Evolutionary conservation across 768 basidiomycete genomes (phyloP), one percentile per base, ranked within the genome.

Genomic region (Tricholoma furcatifolium): DNA sequence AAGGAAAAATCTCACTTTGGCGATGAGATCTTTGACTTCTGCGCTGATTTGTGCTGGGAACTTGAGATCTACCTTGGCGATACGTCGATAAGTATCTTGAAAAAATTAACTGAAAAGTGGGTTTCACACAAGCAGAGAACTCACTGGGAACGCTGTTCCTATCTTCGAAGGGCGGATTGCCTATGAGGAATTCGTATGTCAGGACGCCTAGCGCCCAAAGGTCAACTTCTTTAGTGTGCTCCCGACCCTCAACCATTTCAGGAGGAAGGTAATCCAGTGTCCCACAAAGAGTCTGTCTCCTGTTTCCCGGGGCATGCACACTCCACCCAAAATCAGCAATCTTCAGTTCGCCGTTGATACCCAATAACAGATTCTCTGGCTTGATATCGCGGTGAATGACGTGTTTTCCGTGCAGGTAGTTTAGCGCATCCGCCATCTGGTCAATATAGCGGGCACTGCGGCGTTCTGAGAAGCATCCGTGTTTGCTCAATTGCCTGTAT

Each of bases 321-420:
- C 88, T 93, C 96, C 97, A 99, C 9, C 97, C 97, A 69, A 98
- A 98, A 70, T 98, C 96, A 3, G 87, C 97, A 56, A 99, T 96
- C 78, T 99, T 98, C 62, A 99, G 76, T 67, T 98, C 96, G 36
- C 96, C 96, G 60, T 94, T 93, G 62, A 98, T 82, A 10, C 95
- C 95, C 11, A 98, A 75, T 30, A 99, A 79, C 44, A 99, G 71
- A 68, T 99, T 99, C 73, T 99, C 96, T 0, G 97, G 97, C 70
- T 99, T 99, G 74, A 99, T 99, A 63, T 99, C 97, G 30, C 97
- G 84, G 68, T 99, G 97, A 46, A 98, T 99, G 64, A 99, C 94
- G 64, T 98, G 95, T 65, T 98, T 99, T 47, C 78, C 74, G 66
- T 99, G 97, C 15, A 98, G 79, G 66, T 99, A 99, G 10, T 75